Percentiles rank a stretch among this genome's conserved stretches.
phyloP scores from a whole-genome alignment of 2,329 filamentous ascomycete species.

The Alternaria novae-zelandiae region DNA sequence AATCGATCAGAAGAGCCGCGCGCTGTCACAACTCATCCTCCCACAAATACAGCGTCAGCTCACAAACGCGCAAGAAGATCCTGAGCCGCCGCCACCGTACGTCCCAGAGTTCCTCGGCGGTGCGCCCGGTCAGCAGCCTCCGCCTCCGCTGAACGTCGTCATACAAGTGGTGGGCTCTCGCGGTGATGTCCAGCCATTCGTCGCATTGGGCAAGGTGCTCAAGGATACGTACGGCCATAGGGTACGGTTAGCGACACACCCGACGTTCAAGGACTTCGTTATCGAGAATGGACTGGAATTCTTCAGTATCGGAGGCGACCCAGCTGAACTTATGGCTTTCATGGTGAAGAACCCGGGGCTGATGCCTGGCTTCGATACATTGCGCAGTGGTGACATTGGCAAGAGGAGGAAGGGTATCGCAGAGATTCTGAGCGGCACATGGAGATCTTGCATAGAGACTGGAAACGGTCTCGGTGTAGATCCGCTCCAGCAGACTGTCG shows the following conservation, averaged over 20 bases:
- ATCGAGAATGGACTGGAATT: conserved; percentile 58
- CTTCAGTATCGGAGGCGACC: conserved; percentile 59
- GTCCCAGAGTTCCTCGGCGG: conserved; percentile 76
- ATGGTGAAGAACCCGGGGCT: conserved; percentile 90
- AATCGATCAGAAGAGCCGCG: conserved; percentile 48
- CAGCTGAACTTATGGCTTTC: conserved; percentile 68
- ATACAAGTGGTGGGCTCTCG: conserved; percentile 58
- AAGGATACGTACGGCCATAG: conserved; percentile 57
- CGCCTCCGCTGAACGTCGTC: conserved; percentile 57
- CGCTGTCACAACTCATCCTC: conserved; percentile 46
- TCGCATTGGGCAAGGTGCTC: conserved; percentile 57
- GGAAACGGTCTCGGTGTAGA: conserved; percentile 67
- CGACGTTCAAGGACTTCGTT: conserved; percentile 57
- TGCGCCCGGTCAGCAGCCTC: conserved; percentile 62
- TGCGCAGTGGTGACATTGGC: conserved; percentile 78
- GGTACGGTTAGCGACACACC: conserved; percentile 57
- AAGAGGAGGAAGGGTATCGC: conserved; percentile 76
- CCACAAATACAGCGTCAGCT: conserved; percentile 49
- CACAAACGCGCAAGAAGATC: conserved; percentile 55
- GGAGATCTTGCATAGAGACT: conserved; percentile 83
- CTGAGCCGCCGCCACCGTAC: conserved; percentile 69
- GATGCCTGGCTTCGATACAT: conserved; percentile 79
- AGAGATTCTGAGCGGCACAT: conserved; percentile 82
- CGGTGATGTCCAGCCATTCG: conserved; percentile 59
- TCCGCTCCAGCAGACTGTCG: conserved; percentile 60